These are phyloP conservation scores for Biscutella laevigata DNA, from an alignment of 441 rosid species.

Conservation along the genomic window DNA sequence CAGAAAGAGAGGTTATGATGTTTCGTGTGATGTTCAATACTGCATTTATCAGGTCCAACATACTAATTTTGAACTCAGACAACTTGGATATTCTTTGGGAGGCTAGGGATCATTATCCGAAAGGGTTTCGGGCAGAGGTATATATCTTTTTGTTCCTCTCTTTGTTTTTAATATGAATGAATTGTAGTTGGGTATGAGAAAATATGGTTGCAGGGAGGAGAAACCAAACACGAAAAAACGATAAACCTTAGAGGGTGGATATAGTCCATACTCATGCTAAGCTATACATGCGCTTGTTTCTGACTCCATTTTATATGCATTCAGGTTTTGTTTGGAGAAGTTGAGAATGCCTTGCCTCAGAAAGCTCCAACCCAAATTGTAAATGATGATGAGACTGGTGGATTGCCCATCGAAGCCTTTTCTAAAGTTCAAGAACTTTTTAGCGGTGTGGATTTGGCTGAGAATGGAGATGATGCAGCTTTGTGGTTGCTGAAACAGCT, in stretches of 20 bases:
- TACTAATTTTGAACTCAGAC: constrained; percentile 82
- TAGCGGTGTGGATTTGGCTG: constrained; percentile 78
- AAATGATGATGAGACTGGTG: constrained; percentile 89
- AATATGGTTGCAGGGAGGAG: background rate
- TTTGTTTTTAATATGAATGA: background rate
- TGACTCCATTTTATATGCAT: constrained; percentile 17
- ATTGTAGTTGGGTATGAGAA: constrained; percentile 7
- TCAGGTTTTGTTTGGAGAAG: constrained; percentile 93
- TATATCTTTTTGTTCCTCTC: constrained; percentile 7
- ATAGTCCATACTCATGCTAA: constrained; percentile 2
- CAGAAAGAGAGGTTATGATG: constrained; percentile 95
- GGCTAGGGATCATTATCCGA: constrained; percentile 82
- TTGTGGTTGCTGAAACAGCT: constrained; percentile 88
- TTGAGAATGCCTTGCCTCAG: constrained; percentile 55
- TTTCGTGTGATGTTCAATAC: constrained; percentile 94
- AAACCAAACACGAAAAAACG: background rate
- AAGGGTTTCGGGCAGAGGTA: constrained; percentile 93
- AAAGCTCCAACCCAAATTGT: constrained; percentile 55
- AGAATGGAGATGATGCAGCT: constrained; percentile 78
- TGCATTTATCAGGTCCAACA: constrained; percentile 92
- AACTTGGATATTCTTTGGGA: constrained; percentile 96
- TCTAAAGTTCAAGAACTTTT: constrained; percentile 93
- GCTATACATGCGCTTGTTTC: constrained; percentile 2
- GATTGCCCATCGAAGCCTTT: constrained; percentile 95
- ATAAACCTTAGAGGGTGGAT: constrained; percentile 1